Conservation (phyloP, 176 grass and related monocot species). For the Canna indica region DNA sequence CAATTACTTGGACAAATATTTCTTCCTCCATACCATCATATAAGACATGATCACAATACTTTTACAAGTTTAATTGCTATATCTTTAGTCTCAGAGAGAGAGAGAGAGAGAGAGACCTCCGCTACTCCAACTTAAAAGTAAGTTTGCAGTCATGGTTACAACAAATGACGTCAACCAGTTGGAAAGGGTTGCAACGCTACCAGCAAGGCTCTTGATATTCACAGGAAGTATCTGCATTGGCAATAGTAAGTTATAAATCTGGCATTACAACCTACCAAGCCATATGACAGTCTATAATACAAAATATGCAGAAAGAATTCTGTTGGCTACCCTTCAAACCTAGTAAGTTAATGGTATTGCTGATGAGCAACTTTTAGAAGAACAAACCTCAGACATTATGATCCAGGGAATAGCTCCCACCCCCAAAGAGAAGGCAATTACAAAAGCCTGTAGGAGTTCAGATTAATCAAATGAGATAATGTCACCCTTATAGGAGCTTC, state of each 20-base stretch:
- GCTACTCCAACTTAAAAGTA: slow-evolving; percentile 66
- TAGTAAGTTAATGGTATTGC: not conserved
- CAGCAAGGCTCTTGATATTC: slow-evolving; percentile 75
- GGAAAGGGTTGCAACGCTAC: slow-evolving; percentile 67
- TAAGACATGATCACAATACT: too few species aligned
- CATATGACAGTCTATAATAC: too few species aligned
- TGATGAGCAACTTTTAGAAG: not conserved
- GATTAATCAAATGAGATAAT: not conserved
- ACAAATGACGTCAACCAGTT: slow-evolving; percentile 80
- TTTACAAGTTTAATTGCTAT: too few species aligned
- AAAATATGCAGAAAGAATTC: too few species aligned
- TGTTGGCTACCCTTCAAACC: not conserved
- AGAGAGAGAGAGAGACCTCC: slow-evolving; percentile 41
- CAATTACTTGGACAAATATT: too few species aligned
- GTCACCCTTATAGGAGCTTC: too few species aligned
- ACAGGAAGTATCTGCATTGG: slow-evolving; percentile 45
- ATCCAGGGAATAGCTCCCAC: slow-evolving; percentile 93
- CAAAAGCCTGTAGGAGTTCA: slow-evolving; percentile 49
- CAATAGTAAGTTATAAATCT: not conserved
- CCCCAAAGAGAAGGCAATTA: slow-evolving; percentile 66
- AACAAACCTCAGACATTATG: slow-evolving; percentile 40
- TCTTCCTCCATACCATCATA: too few species aligned
- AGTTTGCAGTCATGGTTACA: slow-evolving; percentile 83
- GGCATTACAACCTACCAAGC: too few species aligned
- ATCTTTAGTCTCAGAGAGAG: too few species aligned